Evolutionary conservation across 2,329 filamentous ascomycete species (phyloP), one percentile per base, ranked within the genome.

Genomic region (Claviceps pazoutovae): DNA sequence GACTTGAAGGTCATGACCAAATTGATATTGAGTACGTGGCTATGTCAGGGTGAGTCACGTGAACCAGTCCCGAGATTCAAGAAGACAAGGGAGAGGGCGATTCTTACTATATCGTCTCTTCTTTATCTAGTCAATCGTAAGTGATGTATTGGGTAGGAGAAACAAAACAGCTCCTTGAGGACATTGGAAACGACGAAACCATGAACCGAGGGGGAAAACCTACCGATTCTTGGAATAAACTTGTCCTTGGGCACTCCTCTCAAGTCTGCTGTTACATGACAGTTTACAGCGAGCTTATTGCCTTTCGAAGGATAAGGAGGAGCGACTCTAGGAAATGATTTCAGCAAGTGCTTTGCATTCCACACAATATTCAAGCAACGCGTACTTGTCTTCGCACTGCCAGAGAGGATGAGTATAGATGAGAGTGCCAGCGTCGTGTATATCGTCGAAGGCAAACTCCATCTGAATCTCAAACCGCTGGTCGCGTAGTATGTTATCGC

Each of bases 1-100:
- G 52, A 53, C 39, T 51, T 30, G 11, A 53, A 2, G 9, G 44
- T 44, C 19, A 53, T 11, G 6, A 53, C 38, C 14, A 53, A 49
- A 14, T 48, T 3, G 17, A 14, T 34, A 21, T 11, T 0, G 5
- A 53, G 4, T 4, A 39, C 5, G 21, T 48, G 48, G 17, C 51
- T 53, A 19, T 5, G 7, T 39, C 34, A 2, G 19, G 19, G 30
- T 50, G 26, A 50, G 41, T 37, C 7, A 37, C 9, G 17, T 16
- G 9, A n/a, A n/a, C 5, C 8, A 39, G 38, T 6, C 5, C 38
- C n/a, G 5, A 39, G 38, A 43, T 13, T 5, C 19, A 14, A 13
- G 17, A 43, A 16, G 13, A 7, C 7, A 7, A 13, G 3, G 14
- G 5, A 45, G 21, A 16, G 21, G 13, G 5, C 8, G 16, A 16